These are phyloP conservation scores for Luvunga scandens DNA, from an alignment of 345 rosid genomes.

Conservation along the genomic window DNA sequence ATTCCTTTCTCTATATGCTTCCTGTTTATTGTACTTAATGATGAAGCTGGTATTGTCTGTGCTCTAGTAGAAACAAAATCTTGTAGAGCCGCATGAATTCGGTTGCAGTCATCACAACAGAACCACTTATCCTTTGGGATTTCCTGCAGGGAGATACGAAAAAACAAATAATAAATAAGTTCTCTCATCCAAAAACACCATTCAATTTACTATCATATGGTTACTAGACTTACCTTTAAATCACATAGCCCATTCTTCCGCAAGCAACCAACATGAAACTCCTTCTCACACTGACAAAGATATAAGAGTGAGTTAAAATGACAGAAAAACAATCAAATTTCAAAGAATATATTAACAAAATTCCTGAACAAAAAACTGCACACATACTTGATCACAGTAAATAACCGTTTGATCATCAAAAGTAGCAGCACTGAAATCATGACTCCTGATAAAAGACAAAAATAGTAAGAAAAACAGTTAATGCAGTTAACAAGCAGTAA, in stretches of 20 bases:
- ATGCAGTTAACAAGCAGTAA: constrained; percentile 6
- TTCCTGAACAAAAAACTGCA: constrained; percentile 12
- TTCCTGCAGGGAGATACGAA: constrained; percentile 45
- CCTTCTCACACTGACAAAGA: constrained; percentile 84
- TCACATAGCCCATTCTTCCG: constrained; percentile 67
- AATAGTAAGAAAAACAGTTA: neutral
- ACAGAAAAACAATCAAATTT: constrained; percentile 6
- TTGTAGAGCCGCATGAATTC: constrained; percentile 59
- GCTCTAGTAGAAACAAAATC: constrained; percentile 59
- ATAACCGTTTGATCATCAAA: constrained; percentile 90
- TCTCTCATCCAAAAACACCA: constrained; percentile 11
- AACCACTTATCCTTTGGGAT: constrained; percentile 86
- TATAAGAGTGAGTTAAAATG: constrained; percentile 4
- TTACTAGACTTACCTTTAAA: constrained; percentile 63
- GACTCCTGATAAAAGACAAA: constrained; percentile 46
- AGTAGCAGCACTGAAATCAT: constrained; percentile 63
- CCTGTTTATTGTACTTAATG: constrained; percentile 49
- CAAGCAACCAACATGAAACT: constrained; percentile 93
- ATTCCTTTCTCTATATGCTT: constrained; percentile 76
- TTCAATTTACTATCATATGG: constrained; percentile 6
- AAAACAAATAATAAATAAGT: neutral
- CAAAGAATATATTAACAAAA: neutral
- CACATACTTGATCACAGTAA: constrained; percentile 89
- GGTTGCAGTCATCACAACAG: constrained; percentile 77
- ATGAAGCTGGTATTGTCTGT: constrained; percentile 49